These are phyloP conservation scores for Aspergillus pseudonomiae DNA, from an alignment of 2,329 filamentous ascomycete species.

Conservation along the genomic window DNA sequence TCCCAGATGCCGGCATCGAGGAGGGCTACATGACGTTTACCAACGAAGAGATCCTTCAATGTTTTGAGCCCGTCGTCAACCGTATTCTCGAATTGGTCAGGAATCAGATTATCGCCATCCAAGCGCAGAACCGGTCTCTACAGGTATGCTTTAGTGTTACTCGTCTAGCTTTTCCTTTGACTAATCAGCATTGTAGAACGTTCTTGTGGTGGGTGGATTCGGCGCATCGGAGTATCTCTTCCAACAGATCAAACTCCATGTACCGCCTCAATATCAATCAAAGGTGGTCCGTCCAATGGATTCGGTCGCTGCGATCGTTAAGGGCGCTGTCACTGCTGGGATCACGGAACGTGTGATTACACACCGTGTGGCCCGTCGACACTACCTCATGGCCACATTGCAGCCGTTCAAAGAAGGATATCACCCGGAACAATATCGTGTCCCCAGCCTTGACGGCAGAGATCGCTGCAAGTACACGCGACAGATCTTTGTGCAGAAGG, in stretches of 20 bases:
- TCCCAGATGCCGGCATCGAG: slow-evolving; percentile 95
- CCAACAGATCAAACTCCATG: slow-evolving; percentile 98
- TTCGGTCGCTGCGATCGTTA: slow-evolving; percentile 96
- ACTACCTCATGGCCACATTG: slow-evolving; percentile 98
- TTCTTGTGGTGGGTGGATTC: slow-evolving; percentile 95
- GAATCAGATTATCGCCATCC: slow-evolving; percentile 98
- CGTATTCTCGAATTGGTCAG: slow-evolving; percentile 92
- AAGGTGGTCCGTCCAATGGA: slow-evolving; percentile 99
- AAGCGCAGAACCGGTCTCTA: slow-evolving; percentile 89
- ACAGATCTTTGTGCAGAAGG: slow-evolving; percentile 98
- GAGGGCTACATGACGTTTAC: slow-evolving; percentile 99
- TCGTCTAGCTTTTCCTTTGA: not conserved
- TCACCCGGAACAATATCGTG: slow-evolving; percentile 96
- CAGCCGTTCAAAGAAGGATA: slow-evolving; percentile 99
- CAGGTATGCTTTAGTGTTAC: slow-evolving; percentile 60
- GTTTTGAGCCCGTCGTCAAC: slow-evolving; percentile 98
- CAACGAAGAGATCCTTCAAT: slow-evolving; percentile 98
- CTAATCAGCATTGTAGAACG: slow-evolving; percentile 62
- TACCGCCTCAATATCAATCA: slow-evolving; percentile 95
- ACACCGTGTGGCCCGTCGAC: slow-evolving; percentile 91
- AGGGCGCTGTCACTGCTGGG: slow-evolving; percentile 95
- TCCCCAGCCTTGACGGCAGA: slow-evolving; percentile 93
- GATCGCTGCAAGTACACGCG: slow-evolving; percentile 98
- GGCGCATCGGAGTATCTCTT: slow-evolving; percentile 98
- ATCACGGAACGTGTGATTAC: slow-evolving; percentile 97